Percentiles rank a stretch among this genome's conserved stretches.
These are phyloP conservation scores for Triticum dicoccoides DNA, from an alignment of 176 grass and related monocot genomes.

Conservation along the genomic window DNA sequence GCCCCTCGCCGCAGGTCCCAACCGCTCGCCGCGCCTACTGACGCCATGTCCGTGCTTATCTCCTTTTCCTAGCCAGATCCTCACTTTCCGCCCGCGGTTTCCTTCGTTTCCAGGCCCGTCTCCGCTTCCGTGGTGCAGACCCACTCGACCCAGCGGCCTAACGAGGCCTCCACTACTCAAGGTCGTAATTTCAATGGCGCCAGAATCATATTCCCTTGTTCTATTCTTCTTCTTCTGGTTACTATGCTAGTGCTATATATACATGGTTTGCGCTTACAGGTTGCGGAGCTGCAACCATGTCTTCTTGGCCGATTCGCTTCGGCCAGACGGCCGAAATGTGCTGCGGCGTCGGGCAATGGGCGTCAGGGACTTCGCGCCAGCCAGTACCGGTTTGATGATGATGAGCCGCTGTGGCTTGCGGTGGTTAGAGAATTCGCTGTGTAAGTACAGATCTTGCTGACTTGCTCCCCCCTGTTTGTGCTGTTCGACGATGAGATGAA, in stretches of 20 bases:
- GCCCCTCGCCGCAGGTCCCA: not conserved
- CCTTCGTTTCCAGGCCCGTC: not conserved
- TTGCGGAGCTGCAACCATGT: not conserved
- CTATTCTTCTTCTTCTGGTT: not conserved
- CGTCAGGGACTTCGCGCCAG: constrained; percentile 1
- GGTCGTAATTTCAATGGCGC: not conserved
- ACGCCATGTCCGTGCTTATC: not conserved
- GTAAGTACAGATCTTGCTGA: constrained; percentile 25
- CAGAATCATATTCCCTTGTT: not conserved
- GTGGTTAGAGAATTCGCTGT: constrained; percentile 29
- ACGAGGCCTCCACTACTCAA: constrained; percentile 15
- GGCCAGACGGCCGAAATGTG: not conserved
- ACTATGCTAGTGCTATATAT: not conserved
- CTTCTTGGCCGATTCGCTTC: not conserved
- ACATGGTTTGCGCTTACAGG: constrained; percentile 20
- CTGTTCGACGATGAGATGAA: not conserved
- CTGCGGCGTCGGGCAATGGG: not conserved
- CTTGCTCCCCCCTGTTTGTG: not conserved
- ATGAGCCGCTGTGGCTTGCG: constrained; percentile 38
- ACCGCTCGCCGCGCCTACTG: not conserved
- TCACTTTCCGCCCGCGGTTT: not conserved
- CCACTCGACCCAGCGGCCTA: not conserved
- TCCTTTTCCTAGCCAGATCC: not conserved
- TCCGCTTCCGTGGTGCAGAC: not conserved
- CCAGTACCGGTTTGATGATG: constrained; percentile 37